Conservation (phyloP, 139 green algal genomes). For the Micractinium conductrix region DNA sequence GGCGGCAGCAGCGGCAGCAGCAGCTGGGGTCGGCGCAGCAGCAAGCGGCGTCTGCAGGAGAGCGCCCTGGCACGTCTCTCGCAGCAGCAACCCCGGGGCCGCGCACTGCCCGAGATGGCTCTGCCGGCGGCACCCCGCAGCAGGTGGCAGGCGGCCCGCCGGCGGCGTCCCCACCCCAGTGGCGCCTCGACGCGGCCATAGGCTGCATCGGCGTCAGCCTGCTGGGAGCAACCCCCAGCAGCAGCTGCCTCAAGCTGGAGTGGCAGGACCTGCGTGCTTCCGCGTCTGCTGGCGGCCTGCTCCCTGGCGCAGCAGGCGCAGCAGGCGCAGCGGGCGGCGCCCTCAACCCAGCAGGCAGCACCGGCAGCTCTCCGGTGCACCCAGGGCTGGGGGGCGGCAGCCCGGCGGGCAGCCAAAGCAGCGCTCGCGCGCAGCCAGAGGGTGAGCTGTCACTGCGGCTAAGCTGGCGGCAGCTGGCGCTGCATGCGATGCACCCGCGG, state of each 20-base stretch:
- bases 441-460: not conserved
- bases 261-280: conserved; percentile 11
- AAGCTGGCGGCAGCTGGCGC: conserved; percentile 22
- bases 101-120: too few species aligned
- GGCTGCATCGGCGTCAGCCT: conserved; percentile 27
- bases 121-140: not conserved
- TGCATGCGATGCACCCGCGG: conserved; percentile 33
- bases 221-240: conserved; percentile 25
- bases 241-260: conserved; percentile 38
- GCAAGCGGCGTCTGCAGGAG: not conserved
- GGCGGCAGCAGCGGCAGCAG: not conserved
- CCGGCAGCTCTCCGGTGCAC: not conserved
- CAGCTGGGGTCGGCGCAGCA: not conserved
- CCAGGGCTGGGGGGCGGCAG: not conserved
- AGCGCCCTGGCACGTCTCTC: not conserved
- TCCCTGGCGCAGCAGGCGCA: not conserved
- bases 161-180: not conserved
- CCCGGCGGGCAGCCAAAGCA: not conserved
- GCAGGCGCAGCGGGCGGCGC: not conserved
- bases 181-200: conserved; percentile 19
- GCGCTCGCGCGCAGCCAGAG: not conserved
- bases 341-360: not conserved
- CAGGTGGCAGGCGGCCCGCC: too few species aligned
- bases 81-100: not conserved
- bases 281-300: not conserved